Evolutionary conservation across 2,329 filamentous ascomycete genomes (phyloP).

Genomic region (Cadophora sp.): DNA sequence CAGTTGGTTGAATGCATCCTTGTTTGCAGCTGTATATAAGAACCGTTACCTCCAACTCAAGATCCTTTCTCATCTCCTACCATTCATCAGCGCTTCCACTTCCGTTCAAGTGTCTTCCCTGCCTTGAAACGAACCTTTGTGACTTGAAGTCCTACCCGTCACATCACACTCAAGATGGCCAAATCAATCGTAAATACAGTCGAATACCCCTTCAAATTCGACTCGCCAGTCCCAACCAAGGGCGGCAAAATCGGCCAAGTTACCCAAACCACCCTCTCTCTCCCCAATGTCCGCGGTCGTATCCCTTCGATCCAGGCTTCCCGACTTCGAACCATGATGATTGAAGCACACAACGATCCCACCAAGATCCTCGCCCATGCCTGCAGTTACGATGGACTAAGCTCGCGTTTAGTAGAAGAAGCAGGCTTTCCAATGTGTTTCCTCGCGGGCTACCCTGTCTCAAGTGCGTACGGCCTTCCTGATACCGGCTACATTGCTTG

Average conservation of each 20-base stretch:
- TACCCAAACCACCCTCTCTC: constrained; percentile 26
- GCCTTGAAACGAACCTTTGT: background rate
- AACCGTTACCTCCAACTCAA: background rate
- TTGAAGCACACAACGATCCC: constrained; percentile 49
- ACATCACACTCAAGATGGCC: background rate
- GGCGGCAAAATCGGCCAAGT: constrained; percentile 18
- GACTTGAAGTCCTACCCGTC: background rate
- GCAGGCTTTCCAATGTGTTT: constrained; percentile 5
- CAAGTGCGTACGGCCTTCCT: constrained; percentile 50
- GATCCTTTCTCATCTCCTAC: background rate
- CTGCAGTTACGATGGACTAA: constrained; percentile 53
- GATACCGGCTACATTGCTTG: constrained; percentile 58
- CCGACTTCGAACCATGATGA: constrained; percentile 48
- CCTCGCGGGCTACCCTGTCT: constrained; percentile 41
- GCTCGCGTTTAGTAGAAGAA: constrained; percentile 48
- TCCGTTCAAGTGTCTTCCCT: background rate
- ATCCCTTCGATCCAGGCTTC: constrained; percentile 50
- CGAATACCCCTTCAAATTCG: constrained; percentile 46
- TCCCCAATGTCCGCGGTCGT: constrained; percentile 46
- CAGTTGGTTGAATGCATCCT: background rate
- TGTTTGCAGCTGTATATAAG: background rate
- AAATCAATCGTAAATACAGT: constrained; percentile 43
- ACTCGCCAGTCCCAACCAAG: constrained; percentile 23
- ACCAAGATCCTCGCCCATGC: constrained; percentile 52
- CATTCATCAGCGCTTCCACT: background rate